These are phyloP conservation scores for Annulohypoxylon bovei DNA, from an alignment of 495 filamentous ascomycete genomes.

Conservation along the genomic window DNA sequence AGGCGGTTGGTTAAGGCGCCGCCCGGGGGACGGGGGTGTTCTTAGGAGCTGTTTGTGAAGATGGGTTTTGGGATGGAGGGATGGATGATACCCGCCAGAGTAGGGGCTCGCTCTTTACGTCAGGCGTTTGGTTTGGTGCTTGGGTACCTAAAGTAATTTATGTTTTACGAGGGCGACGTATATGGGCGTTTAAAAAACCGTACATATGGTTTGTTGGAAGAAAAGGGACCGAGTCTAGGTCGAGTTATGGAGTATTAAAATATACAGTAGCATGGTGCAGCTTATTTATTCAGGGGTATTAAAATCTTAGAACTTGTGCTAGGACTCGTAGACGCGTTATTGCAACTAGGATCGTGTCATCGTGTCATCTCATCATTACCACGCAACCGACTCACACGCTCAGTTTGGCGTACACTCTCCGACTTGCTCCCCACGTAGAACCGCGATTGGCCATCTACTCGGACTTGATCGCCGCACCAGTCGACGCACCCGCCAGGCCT, in stretches of 20 bases:
- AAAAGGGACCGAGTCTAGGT: no score
- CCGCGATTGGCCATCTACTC: slow-evolving; percentile 10
- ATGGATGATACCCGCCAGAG: slow-evolving; percentile 25
- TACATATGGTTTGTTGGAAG: neutral
- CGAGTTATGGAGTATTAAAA: no score
- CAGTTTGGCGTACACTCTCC: neutral
- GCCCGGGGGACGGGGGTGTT: neutral
- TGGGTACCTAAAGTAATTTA: neutral
- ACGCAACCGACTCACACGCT: neutral
- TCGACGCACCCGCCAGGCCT: slow-evolving; percentile 58
- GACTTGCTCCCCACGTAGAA: neutral
- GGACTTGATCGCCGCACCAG: slow-evolving; percentile 23
- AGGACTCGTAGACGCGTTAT: neutral
- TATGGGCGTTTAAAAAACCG: neutral
- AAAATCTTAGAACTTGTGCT: neutral
- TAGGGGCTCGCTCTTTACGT: slow-evolving; percentile 1
- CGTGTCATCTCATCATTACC: slow-evolving; percentile 1
- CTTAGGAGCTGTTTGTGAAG: neutral
- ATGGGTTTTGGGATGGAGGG: neutral
- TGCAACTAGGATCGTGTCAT: neutral
- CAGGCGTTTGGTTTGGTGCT: neutral
- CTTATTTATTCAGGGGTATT: neutral
- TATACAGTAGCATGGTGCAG: neutral
- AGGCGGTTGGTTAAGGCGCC: neutral
- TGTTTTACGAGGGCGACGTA: neutral